Evolutionary conservation across 768 basidiomycete genomes (phyloP), one percentile per base, ranked within the genome.

Genomic region (Dacryopinax spathularia): DNA sequence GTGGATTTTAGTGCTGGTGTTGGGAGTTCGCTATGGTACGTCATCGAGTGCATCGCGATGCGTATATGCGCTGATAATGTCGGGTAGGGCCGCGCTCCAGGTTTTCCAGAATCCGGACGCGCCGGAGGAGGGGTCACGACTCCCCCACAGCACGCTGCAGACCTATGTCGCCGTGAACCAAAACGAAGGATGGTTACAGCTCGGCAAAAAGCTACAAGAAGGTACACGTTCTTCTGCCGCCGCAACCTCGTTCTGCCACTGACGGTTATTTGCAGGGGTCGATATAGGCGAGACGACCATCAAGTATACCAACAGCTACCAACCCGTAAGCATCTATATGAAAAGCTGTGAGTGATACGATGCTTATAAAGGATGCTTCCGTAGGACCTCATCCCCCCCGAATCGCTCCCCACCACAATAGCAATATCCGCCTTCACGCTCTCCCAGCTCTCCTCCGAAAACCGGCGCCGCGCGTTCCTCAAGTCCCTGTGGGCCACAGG

Each of bases 401-500:
- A 56, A 9, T 79, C 59, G 72, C 75, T 33, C 84, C 86, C 86
- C 79, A 80, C 70, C 85, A 82, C 74, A 76, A 75, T 97, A 29
- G 91, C 89, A 1, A 70, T 99, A 33, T 91, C 89, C 18, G 88
- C 93, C 0, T 98, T 96, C 75, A 79, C 85, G 71, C 76, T 99
- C 1, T 85, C 88, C n/a, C 81, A 88, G 20, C 76, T 92, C 18
- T 76, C 84, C 3, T 83, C 80, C 1, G 72, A 82, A 37, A 68
- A 84, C 18, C 80, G 83, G 9, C 80, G 87, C 65, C 86, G 84
- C 74, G 75, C 78, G 1, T 70, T 91, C 44, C 79, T 94, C 29
- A 84, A 86, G 70, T 84, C 89, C 68, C 88, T 97, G 80, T 97
- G 93, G 93, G 81, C 88, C 48, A 91, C 90, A 69, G 91, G 90